Evolutionary conservation across 1,139 yeast species (phyloP).

Genomic region (Pneumocystis murina): DNA sequence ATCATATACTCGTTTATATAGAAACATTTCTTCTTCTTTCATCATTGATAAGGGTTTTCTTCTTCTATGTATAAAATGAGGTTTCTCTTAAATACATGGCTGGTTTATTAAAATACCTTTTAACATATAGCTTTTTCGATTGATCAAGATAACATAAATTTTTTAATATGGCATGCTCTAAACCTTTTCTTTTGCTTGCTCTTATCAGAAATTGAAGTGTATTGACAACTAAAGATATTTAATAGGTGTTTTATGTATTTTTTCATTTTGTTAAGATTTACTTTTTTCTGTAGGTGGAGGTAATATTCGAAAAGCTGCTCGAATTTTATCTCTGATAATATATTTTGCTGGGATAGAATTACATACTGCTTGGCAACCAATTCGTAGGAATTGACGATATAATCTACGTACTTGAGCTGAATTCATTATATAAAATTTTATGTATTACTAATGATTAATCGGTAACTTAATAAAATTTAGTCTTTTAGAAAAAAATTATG

Average conservation of each 20-base stretch:
- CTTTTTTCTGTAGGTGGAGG: background rate
- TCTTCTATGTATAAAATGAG: background rate
- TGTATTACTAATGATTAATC: background rate
- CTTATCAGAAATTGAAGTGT: slow-evolving; percentile 14
- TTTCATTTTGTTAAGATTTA: background rate
- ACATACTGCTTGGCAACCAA: slow-evolving; percentile 2
- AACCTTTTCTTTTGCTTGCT: slow-evolving; percentile 16
- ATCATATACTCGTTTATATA: background rate
- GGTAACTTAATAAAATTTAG: too few species aligned
- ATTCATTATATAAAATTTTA: background rate
- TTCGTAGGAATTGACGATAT: slow-evolving; percentile 1
- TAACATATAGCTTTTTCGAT: slow-evolving; percentile 2
- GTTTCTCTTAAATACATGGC: background rate
- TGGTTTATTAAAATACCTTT: background rate
- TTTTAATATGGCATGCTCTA: slow-evolving; percentile 13
- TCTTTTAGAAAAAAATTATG: too few species aligned
- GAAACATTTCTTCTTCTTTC: background rate
- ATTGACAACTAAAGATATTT: slow-evolving; percentile 8
- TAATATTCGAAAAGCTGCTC: background rate
- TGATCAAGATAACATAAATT: slow-evolving; percentile 13
- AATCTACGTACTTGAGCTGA: background rate
- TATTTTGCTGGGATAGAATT: background rate
- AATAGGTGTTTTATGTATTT: background rate
- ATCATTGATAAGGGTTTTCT: background rate
- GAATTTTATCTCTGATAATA: background rate